phyloP scores from a whole-genome alignment of 306 rosid genomes.

The Comarum palustre region DNA sequence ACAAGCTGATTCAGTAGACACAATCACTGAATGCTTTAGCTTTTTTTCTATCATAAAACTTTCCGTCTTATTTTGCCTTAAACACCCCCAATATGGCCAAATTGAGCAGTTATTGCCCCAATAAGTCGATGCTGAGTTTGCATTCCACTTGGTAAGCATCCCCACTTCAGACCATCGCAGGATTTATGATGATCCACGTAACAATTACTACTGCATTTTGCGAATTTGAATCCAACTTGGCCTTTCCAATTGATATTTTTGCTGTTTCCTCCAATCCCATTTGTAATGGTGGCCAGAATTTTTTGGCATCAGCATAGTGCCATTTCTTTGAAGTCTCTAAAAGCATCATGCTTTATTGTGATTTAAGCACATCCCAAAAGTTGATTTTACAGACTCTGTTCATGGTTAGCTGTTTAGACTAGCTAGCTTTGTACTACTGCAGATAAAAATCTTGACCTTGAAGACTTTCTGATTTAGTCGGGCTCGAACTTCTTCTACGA shows the following conservation, averaged over 20 bases:
- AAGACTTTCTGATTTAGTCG: background rate
- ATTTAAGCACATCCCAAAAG: slow-evolving; percentile 5
- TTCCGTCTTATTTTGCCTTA: slow-evolving; percentile 28
- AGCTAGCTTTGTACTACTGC: slow-evolving; percentile 19
- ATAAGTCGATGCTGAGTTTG: slow-evolving; percentile 72
- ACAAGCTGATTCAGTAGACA: slow-evolving; percentile 50
- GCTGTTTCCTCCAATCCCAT: slow-evolving; percentile 18
- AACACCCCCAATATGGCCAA: slow-evolving; percentile 47
- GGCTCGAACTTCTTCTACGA: background rate
- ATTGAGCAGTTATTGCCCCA: slow-evolving; percentile 52
- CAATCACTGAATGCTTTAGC: slow-evolving; percentile 23
- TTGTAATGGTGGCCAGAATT: slow-evolving; percentile 27
- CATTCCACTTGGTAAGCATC: slow-evolving; percentile 70
- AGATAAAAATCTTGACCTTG: background rate
- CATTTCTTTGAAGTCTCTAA: slow-evolving; percentile 14
- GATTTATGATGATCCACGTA: slow-evolving; percentile 42
- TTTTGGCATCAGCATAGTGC: slow-evolving; percentile 27
- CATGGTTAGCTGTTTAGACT: background rate
- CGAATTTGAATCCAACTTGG: slow-evolving; percentile 11
- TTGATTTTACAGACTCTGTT: slow-evolving; percentile 1
- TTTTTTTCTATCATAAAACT: slow-evolving; percentile 20
- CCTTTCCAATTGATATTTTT: slow-evolving; percentile 13
- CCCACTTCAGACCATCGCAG: slow-evolving; percentile 38
- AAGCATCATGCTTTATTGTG: slow-evolving; percentile 33
- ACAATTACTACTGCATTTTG: slow-evolving; percentile 16